Evolutionary conservation across 305 asterid genomes (phyloP), one percentile per base, ranked within the genome.

Genomic region (Solanum chacoense): DNA sequence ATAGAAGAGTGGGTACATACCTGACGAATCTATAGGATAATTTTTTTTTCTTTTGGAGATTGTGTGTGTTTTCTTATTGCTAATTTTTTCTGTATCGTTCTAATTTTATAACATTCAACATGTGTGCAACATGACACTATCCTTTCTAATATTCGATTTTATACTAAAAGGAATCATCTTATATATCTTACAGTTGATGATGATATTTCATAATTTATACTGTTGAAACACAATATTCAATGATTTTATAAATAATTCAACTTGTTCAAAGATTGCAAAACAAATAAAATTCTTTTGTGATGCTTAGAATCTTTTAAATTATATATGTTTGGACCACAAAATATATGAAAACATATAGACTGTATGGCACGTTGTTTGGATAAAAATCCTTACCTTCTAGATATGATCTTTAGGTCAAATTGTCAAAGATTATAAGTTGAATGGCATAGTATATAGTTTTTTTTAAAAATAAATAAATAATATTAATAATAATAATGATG

Each of bases 391-490:
- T 77, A 78, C 86, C 42, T 84, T 35, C 88, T 36, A 34, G 77
- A 90, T 71, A 71, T 55, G 67, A 20, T 91, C 69, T 91, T 78
- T 84, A 87, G 42, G 94, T 91, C 92, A 88, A 90, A 78, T 91
- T 79, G 90, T 91, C 91, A 92, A 93, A 94, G 95, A 93, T 94
- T 83, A 74, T 90, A 89, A 85, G 89, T 91, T 90, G 94, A 91
- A 90, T 77, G 79, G 8, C 24, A 14, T 16, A 29, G 8, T 32
- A 74, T 12, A 69, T 29, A 1, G 45, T 37, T 38, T 38, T 38
- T 37, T 36, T 35, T 6, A 6, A 35, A 35, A 35, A 35, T 7
- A 7, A 55, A 37, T 35, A 35, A 35, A 34, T 7, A 78, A 78
- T 71, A 75, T 18, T 37, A 72, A 3, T 3, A 28, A 5, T 63